A percentile compares a stretch with the other conserved stretches of the same genome.
These are phyloP conservation scores for Fagopyrum homotropicum DNA, from an alignment of 148 eudicot species.

Conservation along the genomic window DNA sequence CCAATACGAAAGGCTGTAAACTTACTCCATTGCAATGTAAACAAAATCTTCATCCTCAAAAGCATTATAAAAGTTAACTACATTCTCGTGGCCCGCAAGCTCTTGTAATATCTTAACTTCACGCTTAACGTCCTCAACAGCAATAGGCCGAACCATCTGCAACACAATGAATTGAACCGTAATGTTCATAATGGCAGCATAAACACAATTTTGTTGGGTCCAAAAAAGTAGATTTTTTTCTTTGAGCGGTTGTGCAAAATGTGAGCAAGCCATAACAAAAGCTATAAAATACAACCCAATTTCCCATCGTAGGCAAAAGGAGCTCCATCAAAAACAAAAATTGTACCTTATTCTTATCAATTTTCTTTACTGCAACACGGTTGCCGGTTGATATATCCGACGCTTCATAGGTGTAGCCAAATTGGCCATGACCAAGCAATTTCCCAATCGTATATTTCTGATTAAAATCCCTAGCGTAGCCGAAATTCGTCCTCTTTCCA, in stretches of 20 bases:
- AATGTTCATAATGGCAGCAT: neutral
- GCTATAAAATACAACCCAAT: too few relatives aligned
- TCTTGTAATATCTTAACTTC: slow-evolving; percentile 94
- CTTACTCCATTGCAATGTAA: slow-evolving; percentile 96
- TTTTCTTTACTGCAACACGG: slow-evolving; percentile 93
- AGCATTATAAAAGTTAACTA: slow-evolving; percentile 76
- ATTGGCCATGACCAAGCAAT: slow-evolving; percentile 95
- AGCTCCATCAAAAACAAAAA: neutral
- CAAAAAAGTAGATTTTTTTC: too few relatives aligned
- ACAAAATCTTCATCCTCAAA: slow-evolving; percentile 85
- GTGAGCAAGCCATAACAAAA: neutral
- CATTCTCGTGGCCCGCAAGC: slow-evolving; percentile 73
- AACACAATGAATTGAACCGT: slow-evolving; percentile 15
- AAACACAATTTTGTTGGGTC: neutral
- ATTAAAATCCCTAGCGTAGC: slow-evolving; percentile 76
- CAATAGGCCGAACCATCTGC: slow-evolving; percentile 93
- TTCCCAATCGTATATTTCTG: slow-evolving; percentile 59
- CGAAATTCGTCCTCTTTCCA: slow-evolving; percentile 86
- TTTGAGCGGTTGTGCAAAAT: neutral
- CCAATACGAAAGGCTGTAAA: slow-evolving; percentile 7
- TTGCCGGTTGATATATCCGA: slow-evolving; percentile 63
- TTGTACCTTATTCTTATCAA: slow-evolving; percentile 80
- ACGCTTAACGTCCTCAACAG: slow-evolving; percentile 96
- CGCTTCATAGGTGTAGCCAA: slow-evolving; percentile 93
- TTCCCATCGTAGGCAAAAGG: neutral